Evolutionary conservation across 1,139 yeast genomes (phyloP).

Genomic region (Kodamaea derodonti): DNA sequence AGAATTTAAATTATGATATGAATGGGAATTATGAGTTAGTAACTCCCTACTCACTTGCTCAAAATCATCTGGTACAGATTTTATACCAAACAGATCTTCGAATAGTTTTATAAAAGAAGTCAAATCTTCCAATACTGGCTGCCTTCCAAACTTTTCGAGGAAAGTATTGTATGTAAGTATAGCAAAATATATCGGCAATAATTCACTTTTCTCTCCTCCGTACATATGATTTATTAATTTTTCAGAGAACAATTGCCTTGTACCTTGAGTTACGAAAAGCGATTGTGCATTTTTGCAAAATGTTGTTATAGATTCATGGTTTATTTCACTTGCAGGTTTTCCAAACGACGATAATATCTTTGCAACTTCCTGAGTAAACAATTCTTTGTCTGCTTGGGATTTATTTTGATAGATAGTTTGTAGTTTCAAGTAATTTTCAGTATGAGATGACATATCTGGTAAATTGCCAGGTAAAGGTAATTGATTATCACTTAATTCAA

Average conservation of each 20-base stretch:
- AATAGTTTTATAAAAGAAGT: constrained; percentile 17
- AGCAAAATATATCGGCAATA: constrained; percentile 34
- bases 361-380: constrained; percentile 33
- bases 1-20: constrained; percentile 28
- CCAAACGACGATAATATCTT: constrained; percentile 21
- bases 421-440: constrained; percentile 56
- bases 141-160: constrained; percentile 13
- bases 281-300: constrained; percentile 60
- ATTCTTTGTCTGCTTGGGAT: constrained; percentile 47
- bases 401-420: constrained; percentile 57
- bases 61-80: constrained; percentile 13
- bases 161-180: constrained; percentile 29
- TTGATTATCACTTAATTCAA: constrained; percentile 30
- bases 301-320: constrained; percentile 35
- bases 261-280: constrained; percentile 36
- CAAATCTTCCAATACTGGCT: constrained; percentile 21
- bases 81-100: constrained; percentile 10
- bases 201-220: constrained; percentile 17
- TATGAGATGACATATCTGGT: constrained; percentile 89
- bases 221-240: constrained; percentile 15
- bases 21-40: constrained; percentile 25
- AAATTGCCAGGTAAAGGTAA: constrained; percentile 72
- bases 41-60: constrained; percentile 24
- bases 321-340: constrained; percentile 21
- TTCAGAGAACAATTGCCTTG: constrained; percentile 18